Evolutionary conservation across 192 early-diverging fungal species (phyloP), one percentile per base, ranked within the genome.

Genomic region (Podila clonocystis): DNA sequence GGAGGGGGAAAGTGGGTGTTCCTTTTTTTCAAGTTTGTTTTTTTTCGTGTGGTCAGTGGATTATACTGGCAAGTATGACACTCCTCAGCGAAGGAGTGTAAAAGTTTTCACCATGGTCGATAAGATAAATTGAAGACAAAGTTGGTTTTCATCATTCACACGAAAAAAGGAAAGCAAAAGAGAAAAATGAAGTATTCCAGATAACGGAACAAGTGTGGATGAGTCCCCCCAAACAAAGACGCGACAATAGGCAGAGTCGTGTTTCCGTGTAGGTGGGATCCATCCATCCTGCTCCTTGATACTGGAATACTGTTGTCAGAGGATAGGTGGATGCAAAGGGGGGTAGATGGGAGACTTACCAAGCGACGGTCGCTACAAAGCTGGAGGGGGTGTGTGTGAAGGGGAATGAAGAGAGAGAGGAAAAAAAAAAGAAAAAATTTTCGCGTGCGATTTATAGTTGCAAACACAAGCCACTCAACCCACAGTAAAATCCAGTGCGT

Each of bases 41-140:
- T 5, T 22, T 13, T 24, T 61, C 48, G 50, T 63, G 74, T 76
- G 70, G 77, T 80, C 77, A 80, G 77, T 79, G 70, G 70, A 65
- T 80, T 80, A 80, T 80, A 80, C 77, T 80, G 77, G 77, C 77
- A 33, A 80, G 77, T 80, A 80, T 80, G 77, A 80, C 77, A 69
- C 77, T 80, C 77, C 77, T 80, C 77, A 80, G 77, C 77, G 77
- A 80, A 80, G 77, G 77, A 80, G 77, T 69, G 77, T 69, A 68
- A 69, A 61, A 36, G 65, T 80, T 68, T 41, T 80, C 77, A 65
- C 67, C 77, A 80, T 80, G 71, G 70, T 80, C 77, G 77, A 80
- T 80, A 80, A 80, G 77, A 73, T 80, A 60, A 80, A 72, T 67
- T 73, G 77, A 80, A 80, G 77, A 80, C 70, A 73, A 80, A 49